These are phyloP conservation scores for Thuja plicata DNA, from an alignment of 83 land plant species.

Conservation along the genomic window DNA sequence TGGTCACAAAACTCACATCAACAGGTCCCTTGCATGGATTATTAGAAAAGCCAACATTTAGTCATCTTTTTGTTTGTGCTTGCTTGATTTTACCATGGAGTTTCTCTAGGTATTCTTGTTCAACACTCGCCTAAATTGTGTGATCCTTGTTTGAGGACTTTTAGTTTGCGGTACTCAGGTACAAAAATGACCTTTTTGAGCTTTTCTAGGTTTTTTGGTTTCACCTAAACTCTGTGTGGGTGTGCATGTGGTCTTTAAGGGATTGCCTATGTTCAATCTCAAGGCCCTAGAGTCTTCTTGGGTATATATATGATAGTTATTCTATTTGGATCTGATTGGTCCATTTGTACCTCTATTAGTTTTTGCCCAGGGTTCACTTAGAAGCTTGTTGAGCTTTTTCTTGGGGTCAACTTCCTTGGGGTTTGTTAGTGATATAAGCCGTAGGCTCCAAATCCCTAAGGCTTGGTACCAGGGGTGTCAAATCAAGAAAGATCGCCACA, in stretches of 20 bases:
- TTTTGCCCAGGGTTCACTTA: neutral
- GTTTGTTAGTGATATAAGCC: no score
- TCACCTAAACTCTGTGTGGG: neutral
- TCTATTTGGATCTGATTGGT: no score
- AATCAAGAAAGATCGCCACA: no score
- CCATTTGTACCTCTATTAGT: no score
- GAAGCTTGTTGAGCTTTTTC: no score
- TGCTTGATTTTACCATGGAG: neutral
- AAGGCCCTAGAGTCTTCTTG: neutral
- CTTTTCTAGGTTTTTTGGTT: neutral
- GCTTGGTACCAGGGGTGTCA: no score
- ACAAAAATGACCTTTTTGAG: neutral
- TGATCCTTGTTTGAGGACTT: neutral
- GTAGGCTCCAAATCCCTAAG: no score
- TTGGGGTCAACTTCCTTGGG: no score
- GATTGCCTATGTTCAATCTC: no score
- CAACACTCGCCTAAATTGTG: neutral
- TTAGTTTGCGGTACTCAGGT: neutral
- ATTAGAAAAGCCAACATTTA: neutral
- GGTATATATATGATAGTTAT: neutral
- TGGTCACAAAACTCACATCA: no score
- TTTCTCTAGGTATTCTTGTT: neutral
- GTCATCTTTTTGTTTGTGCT: neutral
- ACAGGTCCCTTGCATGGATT: neutral
- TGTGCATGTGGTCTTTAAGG: neutral